Evolutionary conservation across 306 rosid genomes (phyloP).

Genomic region (Macrotyloma uniflorum): DNA sequence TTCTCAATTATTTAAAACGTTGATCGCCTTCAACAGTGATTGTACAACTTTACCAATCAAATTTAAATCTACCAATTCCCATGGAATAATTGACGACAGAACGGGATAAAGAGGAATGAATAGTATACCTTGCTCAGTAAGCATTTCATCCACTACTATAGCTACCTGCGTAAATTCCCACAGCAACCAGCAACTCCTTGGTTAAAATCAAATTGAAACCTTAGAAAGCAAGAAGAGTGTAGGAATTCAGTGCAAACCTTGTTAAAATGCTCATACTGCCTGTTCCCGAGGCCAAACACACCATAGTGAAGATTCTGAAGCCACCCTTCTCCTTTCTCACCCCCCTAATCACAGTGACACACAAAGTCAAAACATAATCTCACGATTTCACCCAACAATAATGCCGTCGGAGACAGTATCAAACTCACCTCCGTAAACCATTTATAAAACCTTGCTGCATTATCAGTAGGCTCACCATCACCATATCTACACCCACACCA

Average conservation of each 20-base stretch:
- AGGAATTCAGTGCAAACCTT: conserved; percentile 60
- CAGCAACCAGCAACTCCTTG: conserved; percentile 19
- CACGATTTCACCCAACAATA: background rate
- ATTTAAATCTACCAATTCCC: background rate
- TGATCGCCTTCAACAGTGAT: background rate
- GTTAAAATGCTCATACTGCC: conserved; percentile 98
- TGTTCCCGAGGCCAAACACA: conserved; percentile 96
- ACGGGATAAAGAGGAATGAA: conserved; percentile 12
- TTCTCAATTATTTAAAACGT: background rate
- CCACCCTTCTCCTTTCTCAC: conserved; percentile 77
- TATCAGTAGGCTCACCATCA: conserved; percentile 99
- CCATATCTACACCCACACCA: conserved; percentile 75
- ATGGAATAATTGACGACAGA: conserved; percentile 17
- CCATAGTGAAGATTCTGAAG: conserved; percentile 79
- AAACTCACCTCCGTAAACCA: conserved; percentile 86
- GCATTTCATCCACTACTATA: conserved; percentile 63
- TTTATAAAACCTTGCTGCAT: conserved; percentile 91
- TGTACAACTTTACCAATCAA: background rate
- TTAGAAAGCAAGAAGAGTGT: conserved; percentile 13
- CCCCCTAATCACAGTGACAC: conserved; percentile 53
- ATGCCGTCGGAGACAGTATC: background rate
- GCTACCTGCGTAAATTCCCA: conserved; percentile 63
- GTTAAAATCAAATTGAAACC: conserved; percentile 7
- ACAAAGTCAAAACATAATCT: conserved; percentile 17
- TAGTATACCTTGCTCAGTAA: conserved; percentile 68